phyloP scores from a whole-genome alignment of 2,329 filamentous ascomycete species.

The Fusarium pininemorale region DNA sequence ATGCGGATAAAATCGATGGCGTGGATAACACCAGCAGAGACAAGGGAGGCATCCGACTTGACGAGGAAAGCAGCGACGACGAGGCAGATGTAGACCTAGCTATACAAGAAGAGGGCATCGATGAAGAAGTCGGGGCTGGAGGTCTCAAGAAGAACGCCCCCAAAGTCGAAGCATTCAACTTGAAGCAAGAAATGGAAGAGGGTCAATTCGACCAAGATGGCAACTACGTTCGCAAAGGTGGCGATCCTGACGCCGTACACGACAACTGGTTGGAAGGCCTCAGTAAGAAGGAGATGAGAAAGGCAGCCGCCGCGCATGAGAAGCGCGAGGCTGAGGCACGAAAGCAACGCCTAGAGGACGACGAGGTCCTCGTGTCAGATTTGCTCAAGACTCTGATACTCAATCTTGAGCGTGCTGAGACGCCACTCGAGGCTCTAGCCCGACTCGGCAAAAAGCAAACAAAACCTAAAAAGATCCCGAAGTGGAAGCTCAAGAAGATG shows the following conservation, averaged over 20 bases:
- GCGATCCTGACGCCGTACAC: conserved; percentile 87
- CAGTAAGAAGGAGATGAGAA: conserved; percentile 92
- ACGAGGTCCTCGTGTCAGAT: conserved; percentile 77
- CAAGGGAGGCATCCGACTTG: conserved; percentile 74
- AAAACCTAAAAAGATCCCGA: conserved; percentile 67
- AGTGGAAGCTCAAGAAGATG: conserved; percentile 77
- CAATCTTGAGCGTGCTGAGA: conserved; percentile 82
- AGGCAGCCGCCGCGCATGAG: conserved; percentile 86
- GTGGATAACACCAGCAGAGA: conserved; percentile 78
- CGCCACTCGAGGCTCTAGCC: conserved; percentile 85
- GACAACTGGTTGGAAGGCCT: conserved; percentile 93
- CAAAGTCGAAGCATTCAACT: conserved; percentile 95
- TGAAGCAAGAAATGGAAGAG: conserved; percentile 89
- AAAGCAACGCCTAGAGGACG: conserved; percentile 76
- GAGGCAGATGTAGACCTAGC: conserved; percentile 77
- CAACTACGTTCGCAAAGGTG: conserved; percentile 90
- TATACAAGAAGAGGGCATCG: conserved; percentile 77
- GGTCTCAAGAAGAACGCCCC: conserved; percentile 93
- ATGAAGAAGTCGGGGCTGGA: conserved; percentile 90
- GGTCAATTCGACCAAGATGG: conserved; percentile 90
- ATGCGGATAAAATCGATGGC: conserved; percentile 75
- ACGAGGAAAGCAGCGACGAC: conserved; percentile 67
- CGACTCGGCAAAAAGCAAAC: conserved; percentile 76
- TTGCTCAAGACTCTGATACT: conserved; percentile 77
- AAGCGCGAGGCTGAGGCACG: conserved; percentile 82